Evolutionary conservation across 2,329 filamentous ascomycete species (phyloP), one percentile per base, ranked within the genome.

Genomic region (Monilinia polystroma): DNA sequence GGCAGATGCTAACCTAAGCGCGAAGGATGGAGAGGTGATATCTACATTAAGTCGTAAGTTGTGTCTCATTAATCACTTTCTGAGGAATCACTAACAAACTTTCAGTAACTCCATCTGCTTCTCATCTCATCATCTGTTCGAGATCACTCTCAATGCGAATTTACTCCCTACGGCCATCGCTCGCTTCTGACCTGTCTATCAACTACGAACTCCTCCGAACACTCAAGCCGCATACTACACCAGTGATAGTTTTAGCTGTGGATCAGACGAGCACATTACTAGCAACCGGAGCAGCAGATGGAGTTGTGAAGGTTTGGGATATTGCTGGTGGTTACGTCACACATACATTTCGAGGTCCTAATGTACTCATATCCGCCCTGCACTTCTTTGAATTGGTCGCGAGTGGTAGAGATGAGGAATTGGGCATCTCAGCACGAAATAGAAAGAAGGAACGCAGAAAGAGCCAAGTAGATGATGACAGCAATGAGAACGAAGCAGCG

Each of bases 91-190:
- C 75, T 77, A 73, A 75, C 59, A 18, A 47, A 59, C 20, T 32
- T 43, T 29, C 72, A 92, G 90, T 99, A 72, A 96, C 94, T 0
- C 93, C 93, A 0, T 92, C 91, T 69, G 92, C 88, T 11, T 93
- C 92, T 35, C 92, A 97, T 78, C 85, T 98, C 66, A 88, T 97
- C 71, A 81, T 96, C 72, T 98, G 93, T 81, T 99, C 95, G 23
- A 89, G 94, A 72, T 98, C 94, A n/a, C 83, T 97, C 65, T 93
- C 93, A 8, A 96, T 98, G 93, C 90, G 91, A 75, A 93, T 98
- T 71, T 98, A 92, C 79, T 80, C 89, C 23, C 82, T 99, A 35
- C 83, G 84, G 63, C 81, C 83, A 35, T 85, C 86, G 26, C 81
- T 81, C 64, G 77, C 81, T 38, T 82, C 85, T 26, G 82, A 85